These are phyloP conservation scores for Botrytis sinoallii DNA, from an alignment of 2,329 filamentous ascomycete genomes.

Conservation along the genomic window DNA sequence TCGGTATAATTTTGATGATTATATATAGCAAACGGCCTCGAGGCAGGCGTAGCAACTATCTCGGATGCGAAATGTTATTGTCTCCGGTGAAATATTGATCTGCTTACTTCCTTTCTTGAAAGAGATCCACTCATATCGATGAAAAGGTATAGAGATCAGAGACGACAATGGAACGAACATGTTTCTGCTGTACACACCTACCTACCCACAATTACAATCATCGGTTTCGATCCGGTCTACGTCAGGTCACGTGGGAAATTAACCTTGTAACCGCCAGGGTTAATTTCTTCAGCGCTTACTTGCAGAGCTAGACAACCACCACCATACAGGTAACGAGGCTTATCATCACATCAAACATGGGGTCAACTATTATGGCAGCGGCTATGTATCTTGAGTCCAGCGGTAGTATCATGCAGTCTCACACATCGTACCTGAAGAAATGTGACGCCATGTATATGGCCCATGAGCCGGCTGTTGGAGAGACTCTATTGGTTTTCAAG, in stretches of 20 bases:
- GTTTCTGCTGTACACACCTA: not conserved
- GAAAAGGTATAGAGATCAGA: not conserved
- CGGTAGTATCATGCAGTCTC: slow-evolving; percentile 20
- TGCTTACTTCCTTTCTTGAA: not conserved
- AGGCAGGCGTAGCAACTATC: not conserved
- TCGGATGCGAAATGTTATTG: not conserved
- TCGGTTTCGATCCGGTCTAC: not conserved
- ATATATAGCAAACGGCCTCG: not conserved
- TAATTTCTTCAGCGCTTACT: slow-evolving; percentile 18
- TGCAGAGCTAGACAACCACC: slow-evolving; percentile 14
- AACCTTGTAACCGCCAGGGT: slow-evolving; percentile 17
- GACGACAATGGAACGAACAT: not conserved
- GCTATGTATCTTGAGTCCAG: slow-evolving; percentile 18
- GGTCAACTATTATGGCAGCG: slow-evolving; percentile 12
- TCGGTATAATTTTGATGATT: not conserved
- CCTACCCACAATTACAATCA: not conserved
- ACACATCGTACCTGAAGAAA: slow-evolving; percentile 12
- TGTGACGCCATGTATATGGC: slow-evolving; percentile 17
- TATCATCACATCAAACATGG: slow-evolving; percentile 21
- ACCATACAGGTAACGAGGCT: slow-evolving; percentile 19
- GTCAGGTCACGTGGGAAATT: not conserved
- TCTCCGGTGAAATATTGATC: not conserved
- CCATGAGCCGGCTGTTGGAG: slow-evolving; percentile 14
- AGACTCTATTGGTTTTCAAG: slow-evolving; percentile 23
- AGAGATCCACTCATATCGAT: not conserved